phyloP scores from a whole-genome alignment of 2,329 filamentous ascomycete species.

The Sporothrix curviconia region DNA sequence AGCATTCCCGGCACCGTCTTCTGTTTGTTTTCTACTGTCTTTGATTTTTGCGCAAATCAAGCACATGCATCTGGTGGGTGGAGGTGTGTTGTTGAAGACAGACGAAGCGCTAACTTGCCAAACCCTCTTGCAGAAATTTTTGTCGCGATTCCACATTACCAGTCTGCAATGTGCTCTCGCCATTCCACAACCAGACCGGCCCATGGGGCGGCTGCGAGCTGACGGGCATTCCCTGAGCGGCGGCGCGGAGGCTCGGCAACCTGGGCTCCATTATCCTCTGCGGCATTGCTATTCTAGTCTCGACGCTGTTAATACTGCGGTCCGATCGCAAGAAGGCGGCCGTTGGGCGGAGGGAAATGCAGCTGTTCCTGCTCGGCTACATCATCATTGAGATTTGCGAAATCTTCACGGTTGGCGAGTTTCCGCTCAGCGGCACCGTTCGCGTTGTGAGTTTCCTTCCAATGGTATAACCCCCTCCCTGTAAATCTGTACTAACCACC shows the following conservation, averaged over 20 bases:
- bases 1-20: constrained; percentile 20
- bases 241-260: constrained; percentile 66
- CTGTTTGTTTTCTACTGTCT: neutral
- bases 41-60: too few relatives aligned
- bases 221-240: constrained; percentile 66
- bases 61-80: too few relatives aligned
- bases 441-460: constrained; percentile 55
- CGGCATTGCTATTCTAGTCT: constrained; percentile 65
- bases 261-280: constrained; percentile 85
- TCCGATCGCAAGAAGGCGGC: constrained; percentile 90
- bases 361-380: constrained; percentile 82
- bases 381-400: constrained; percentile 88
- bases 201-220: constrained; percentile 66
- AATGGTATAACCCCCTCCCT: too few relatives aligned
- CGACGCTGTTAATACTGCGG: constrained; percentile 63
- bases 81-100: too few relatives aligned
- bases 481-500: neutral
- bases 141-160: constrained; percentile 79
- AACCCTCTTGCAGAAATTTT: constrained; percentile 56
- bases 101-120: too few relatives aligned
- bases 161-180: constrained; percentile 72
- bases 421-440: constrained; percentile 65
- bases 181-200: constrained; percentile 52
- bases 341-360: constrained; percentile 93
- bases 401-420: constrained; percentile 89